phyloP scores from a whole-genome alignment of 163 green algal genomes.

The Scenedesmus sp. region DNA sequence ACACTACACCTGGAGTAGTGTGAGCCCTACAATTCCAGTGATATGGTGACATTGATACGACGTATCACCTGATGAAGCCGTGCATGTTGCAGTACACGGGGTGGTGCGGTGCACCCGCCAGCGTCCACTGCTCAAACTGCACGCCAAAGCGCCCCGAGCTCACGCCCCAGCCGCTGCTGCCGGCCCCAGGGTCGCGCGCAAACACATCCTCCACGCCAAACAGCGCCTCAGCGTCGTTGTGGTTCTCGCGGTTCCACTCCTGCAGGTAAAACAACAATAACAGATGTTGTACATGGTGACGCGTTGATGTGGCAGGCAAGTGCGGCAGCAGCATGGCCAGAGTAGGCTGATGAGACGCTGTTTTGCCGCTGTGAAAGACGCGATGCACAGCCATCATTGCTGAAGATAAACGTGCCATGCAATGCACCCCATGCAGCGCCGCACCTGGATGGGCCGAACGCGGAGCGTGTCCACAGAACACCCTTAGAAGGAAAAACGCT shows the following conservation, averaged over 20 bases:
- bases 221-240: constrained; percentile 45
- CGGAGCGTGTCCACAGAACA: no score
- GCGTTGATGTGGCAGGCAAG: neutral
- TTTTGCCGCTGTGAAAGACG: no score
- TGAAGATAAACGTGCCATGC: no score
- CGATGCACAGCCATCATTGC: no score
- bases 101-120: constrained; percentile 42
- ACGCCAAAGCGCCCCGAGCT: constrained; percentile 30
- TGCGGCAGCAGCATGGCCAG: neutral
- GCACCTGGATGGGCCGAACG: no score
- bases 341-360: no score
- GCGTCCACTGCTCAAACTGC: constrained; percentile 56
- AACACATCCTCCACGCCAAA: constrained; percentile 56
- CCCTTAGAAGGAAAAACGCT: no score
- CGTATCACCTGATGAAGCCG: constrained; percentile 39
- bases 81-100: constrained; percentile 48
- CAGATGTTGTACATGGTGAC: neutral
- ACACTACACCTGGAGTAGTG: no score
- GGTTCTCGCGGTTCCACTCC: constrained; percentile 55
- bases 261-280: neutral
- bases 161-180: constrained; percentile 43
- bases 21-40: no score
- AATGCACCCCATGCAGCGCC: no score
- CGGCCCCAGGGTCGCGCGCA: constrained; percentile 10
- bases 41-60: neutral